Conservation (phyloP, 1,284 basidiomycete genomes). For the Heimioporus retisporus region DNA sequence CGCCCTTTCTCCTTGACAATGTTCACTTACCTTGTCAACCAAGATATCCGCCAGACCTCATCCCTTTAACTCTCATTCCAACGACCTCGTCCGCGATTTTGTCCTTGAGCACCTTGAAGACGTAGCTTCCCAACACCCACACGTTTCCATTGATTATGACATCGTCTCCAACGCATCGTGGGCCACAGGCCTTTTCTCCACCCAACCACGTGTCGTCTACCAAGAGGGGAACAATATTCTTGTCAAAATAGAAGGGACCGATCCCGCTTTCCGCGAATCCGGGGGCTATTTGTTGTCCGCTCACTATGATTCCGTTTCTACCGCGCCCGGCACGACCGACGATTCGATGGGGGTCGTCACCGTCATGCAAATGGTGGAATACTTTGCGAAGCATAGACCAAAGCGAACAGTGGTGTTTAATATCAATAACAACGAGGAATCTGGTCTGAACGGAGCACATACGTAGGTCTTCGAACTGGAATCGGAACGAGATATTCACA, state of each 20-base stretch:
- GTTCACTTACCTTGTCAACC: conserved; percentile 8
- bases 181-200: conserved; percentile 30
- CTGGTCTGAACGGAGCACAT: conserved; percentile 77
- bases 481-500: conserved; percentile 8
- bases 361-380: conserved; percentile 71
- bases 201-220: conserved; percentile 50
- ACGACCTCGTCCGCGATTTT: conserved; percentile 71
- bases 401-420: conserved; percentile 78
- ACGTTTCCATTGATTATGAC: conserved; percentile 67
- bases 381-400: conserved; percentile 64
- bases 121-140: conserved; percentile 53
- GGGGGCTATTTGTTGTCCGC: conserved; percentile 80
- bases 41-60: conserved; percentile 78
- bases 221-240: conserved; percentile 82
- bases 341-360: conserved; percentile 81
- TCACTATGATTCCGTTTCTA: conserved; percentile 85
- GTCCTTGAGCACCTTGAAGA: conserved; percentile 64
- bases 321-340: conserved; percentile 79
- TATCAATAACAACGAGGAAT: conserved; percentile 87
- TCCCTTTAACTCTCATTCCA: conserved; percentile 81
- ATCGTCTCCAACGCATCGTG: conserved; percentile 67
- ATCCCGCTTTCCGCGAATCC: conserved; percentile 42
- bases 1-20: not conserved
- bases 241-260: conserved; percentile 73
- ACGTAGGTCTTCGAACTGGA: conserved; percentile 49